These are phyloP conservation scores for Trametes pubescens DNA, from an alignment of 1,284 basidiomycete genomes.

Conservation along the genomic window DNA sequence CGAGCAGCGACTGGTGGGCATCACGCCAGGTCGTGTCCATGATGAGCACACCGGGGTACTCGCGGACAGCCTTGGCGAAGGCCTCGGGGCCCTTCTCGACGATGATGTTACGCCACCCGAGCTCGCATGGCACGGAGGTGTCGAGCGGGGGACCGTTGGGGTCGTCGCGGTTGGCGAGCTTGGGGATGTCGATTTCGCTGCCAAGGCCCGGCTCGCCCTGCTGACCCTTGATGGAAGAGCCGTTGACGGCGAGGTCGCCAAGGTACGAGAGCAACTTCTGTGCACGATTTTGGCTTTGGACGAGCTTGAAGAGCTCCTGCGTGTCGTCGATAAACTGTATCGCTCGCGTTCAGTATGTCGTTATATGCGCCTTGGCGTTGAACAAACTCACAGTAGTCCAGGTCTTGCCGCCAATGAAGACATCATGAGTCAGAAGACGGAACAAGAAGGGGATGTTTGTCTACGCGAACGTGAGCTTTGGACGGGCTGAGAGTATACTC, in stretches of 20 bases:
- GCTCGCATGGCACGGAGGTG: conserved; percentile 82
- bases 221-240: conserved; percentile 95
- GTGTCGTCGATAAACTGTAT: conserved; percentile 97
- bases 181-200: conserved; percentile 88
- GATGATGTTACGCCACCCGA: conserved; percentile 99
- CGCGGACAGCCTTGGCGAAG: conserved; percentile 97
- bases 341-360: neutral
- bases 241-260: conserved; percentile 98
- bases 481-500: neutral
- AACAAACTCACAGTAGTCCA: conserved; percentile 87
- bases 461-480: conserved; percentile 47
- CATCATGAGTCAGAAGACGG: conserved; percentile 96
- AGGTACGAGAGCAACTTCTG: conserved; percentile 98
- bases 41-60: conserved; percentile 94
- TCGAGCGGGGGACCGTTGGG: conserved; percentile 82
- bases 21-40: conserved; percentile 99
- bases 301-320: conserved; percentile 97
- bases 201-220: conserved; percentile 94
- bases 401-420: conserved; percentile 95
- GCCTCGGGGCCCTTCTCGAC: conserved; percentile 98
- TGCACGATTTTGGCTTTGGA: conserved; percentile 97
- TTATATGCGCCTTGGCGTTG: conserved; percentile 15
- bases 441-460: conserved; percentile 99
- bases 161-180: conserved; percentile 82
- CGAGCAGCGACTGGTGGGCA: conserved; percentile 97